These are phyloP conservation scores for Dalbergia cultrata DNA, from an alignment of 306 rosid genomes.

Conservation along the genomic window DNA sequence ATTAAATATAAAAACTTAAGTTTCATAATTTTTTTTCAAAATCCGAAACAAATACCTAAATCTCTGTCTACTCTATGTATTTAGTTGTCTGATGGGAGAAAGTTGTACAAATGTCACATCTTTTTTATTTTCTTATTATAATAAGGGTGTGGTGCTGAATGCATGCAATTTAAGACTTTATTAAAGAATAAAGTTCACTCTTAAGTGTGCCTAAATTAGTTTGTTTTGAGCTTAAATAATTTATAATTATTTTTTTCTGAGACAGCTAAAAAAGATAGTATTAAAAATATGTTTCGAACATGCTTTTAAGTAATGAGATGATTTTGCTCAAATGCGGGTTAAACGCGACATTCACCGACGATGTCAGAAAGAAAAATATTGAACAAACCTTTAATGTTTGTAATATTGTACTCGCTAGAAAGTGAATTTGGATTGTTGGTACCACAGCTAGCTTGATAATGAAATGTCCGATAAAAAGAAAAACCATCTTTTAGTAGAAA, in stretches of 20 bases:
- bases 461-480: not conserved
- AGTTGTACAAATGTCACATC: too few species aligned
- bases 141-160: too few species aligned
- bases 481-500: not conserved
- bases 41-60: too few species aligned
- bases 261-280: too few species aligned
- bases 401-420: not conserved
- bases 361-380: not conserved
- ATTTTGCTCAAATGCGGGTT: not conserved
- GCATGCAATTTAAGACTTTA: not conserved
- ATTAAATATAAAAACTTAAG: too few species aligned
- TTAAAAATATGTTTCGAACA: too few species aligned
- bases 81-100: too few species aligned
- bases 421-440: not conserved
- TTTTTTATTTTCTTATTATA: not conserved
- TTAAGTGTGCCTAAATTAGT: too few species aligned
- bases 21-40: too few species aligned
- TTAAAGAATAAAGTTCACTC: too few species aligned
- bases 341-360: not conserved
- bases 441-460: not conserved
- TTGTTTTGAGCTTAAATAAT: not conserved
- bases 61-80: too few species aligned
- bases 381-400: not conserved
- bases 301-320: not conserved
- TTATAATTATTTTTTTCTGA: too few species aligned